These are phyloP conservation scores for Takakia lepidozioides DNA, from an alignment of 225 moss, liverwort and hornwort species.

Conservation along the genomic window DNA sequence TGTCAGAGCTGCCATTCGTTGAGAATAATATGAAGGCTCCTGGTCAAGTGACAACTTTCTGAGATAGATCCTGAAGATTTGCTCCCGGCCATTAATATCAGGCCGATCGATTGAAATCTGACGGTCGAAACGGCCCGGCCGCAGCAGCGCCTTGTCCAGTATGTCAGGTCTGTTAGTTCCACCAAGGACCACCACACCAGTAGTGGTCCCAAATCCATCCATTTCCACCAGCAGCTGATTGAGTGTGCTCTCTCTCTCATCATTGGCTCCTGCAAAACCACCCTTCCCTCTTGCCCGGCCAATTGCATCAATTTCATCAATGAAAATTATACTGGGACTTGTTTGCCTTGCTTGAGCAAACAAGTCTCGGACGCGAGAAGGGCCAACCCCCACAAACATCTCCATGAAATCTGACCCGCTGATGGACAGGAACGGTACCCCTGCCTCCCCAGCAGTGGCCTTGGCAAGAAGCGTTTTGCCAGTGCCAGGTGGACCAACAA, in stretches of 20 bases:
- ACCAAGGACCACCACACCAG: constrained; percentile 94
- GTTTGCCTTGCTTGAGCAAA: constrained; percentile 97
- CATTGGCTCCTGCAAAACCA: constrained; percentile 97
- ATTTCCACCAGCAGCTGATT: constrained; percentile 98
- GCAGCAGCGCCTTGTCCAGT: constrained; percentile 88
- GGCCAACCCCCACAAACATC: constrained; percentile 99
- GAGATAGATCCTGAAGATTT: constrained; percentile 93
- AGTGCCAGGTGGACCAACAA: constrained; percentile 97
- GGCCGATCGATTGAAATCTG: constrained; percentile 94
- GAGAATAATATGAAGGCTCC: constrained; percentile 84
- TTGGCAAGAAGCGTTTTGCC: constrained; percentile 93
- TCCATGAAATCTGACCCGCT: constrained; percentile 99
- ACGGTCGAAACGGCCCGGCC: constrained; percentile 93
- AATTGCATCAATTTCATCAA: constrained; percentile 99
- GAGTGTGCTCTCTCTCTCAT: constrained; percentile 96
- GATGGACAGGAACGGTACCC: constrained; percentile 95
- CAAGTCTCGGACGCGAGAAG: constrained; percentile 94
- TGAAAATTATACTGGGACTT: constrained; percentile 97
- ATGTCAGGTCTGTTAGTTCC: constrained; percentile 99
- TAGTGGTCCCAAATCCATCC: constrained; percentile 98
- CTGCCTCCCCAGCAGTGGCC: constrained; percentile 98
- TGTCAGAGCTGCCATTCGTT: constrained; percentile 89
- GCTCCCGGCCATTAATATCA: constrained; percentile 94
- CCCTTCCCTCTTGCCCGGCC: constrained; percentile 96
- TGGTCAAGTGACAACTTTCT: constrained; percentile 85